These are phyloP conservation scores for Rubia balearica DNA, from an alignment of 305 asterid genomes.

Conservation along the genomic window DNA sequence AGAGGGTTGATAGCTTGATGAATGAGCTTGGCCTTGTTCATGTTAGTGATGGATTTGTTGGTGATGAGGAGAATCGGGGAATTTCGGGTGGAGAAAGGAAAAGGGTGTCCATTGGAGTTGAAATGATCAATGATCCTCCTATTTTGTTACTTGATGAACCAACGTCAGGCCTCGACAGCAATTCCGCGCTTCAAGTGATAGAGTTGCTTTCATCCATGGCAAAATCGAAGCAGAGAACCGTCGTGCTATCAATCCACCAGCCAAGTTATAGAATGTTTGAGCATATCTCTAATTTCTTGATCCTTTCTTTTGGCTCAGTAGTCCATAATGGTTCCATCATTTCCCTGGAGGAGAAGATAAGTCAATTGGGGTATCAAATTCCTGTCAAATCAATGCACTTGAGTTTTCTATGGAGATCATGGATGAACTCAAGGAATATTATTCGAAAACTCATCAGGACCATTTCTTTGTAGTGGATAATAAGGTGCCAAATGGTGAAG, in stretches of 20 bases:
- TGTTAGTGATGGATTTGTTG: slow-evolving; percentile 59
- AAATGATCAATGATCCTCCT: slow-evolving; percentile 75
- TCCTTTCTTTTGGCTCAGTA: slow-evolving; percentile 67
- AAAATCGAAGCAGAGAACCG: slow-evolving; percentile 47
- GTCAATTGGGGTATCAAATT: slow-evolving; percentile 42
- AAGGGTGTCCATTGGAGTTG: slow-evolving; percentile 83
- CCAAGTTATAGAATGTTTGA: slow-evolving; percentile 80
- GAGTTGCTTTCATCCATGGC: slow-evolving; percentile 75
- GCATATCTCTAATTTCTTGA: slow-evolving; percentile 52
- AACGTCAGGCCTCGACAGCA: slow-evolving; percentile 84
- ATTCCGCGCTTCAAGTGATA: slow-evolving; percentile 82
- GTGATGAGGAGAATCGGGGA: slow-evolving; percentile 80
- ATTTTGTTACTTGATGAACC: slow-evolving; percentile 79
- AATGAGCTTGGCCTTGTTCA: slow-evolving; percentile 73
- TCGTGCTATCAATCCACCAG: slow-evolving; percentile 72
- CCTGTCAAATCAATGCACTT: slow-evolving; percentile 79
- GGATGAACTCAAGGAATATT: slow-evolving; percentile 34
- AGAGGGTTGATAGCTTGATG: slow-evolving; percentile 57
- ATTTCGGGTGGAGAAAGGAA: slow-evolving; percentile 85
- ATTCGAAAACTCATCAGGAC: slow-evolving; percentile 20
- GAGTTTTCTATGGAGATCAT: slow-evolving; percentile 83
- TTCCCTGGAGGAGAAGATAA: slow-evolving; percentile 48
- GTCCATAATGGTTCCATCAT: slow-evolving; percentile 65
- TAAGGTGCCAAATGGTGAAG: slow-evolving; percentile 2
- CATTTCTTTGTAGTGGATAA: slow-evolving; percentile 16